Base-by-base conservation (phyloP, 2,329 filamentous ascomycete genomes). In the Dissoconium aciculare region DNA sequence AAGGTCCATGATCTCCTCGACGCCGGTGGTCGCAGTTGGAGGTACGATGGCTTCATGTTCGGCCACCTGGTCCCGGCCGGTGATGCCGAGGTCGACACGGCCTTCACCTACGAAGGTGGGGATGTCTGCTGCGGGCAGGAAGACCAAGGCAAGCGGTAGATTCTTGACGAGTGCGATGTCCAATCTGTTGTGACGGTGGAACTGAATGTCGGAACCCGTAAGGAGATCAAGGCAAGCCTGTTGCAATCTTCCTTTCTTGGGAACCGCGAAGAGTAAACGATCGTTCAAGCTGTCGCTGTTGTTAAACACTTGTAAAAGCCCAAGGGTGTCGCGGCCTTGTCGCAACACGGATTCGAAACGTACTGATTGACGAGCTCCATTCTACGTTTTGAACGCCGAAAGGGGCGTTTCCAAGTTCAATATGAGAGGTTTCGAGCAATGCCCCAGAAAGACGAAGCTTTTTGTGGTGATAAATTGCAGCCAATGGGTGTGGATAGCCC, bases 151-250 rank as follows among this genome's bases (percentile, higher is more conserved):
- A 47, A 98, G 83, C 19, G 81, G 82, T 15, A 89, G 74, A 61
- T 98, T 98, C 66, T 94, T 92, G 53, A 95, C 89, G 15, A 98
- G 76, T 11, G 89, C 89, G 52, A 98, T 94, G 57, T 98, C 89
- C 49, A 95, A 80, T 36, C 89, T 78, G 55, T 79, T 84, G 64
- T 94, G 84, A 52, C 89, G 78, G 55, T 81, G 77, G 64, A 98
- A 98, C 57, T 98, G 84, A 48, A 98, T 87, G 57, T 98, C 89
- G 49, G 80, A 83, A 43, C 89, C 89, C 51, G 85, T 70, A 32
- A 98, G 78, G 30, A 98, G 75, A 55, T 95, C 84, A 30, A 98
- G 72, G 32, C 81, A 74, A 35, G 82, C 74, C 59, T 83, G 72
- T 59, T 94, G 80, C 33, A 98, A 74, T 34, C 89, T 81, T 41